Base-by-base conservation (phyloP, 2,329 filamentous ascomycete species). In the Fusarium staphyleae region DNA sequence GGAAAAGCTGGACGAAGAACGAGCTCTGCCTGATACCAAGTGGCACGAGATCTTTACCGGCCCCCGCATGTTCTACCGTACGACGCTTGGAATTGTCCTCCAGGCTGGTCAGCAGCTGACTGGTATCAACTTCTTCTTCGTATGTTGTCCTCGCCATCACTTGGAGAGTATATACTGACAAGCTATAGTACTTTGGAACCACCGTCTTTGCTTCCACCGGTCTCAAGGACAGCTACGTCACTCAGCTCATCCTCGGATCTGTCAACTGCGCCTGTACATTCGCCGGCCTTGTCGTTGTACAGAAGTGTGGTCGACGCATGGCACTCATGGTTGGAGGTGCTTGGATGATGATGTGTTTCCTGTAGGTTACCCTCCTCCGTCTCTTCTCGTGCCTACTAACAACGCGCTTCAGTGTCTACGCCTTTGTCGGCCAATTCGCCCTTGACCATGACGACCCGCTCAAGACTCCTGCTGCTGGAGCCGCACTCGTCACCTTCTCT, bases 251-350 rank as follows among this genome's bases (percentile, higher is more conserved):
- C 54, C 79, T 89, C 15, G 81, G 81, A 9, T 84, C 80, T 1
- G 87, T 90, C 65, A 90, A 90, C 64, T 85, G 88, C 3, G 78
- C 77, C 45, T 86, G 82, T 66, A 90, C 88, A 2, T 82, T 90
- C 55, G 80, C 75, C 30, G 87, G 86, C 41, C 76, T 90, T 28
- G 88, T 82, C 60, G 75, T 90, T 19, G 82, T 89, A 11, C 84
- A 88, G 68, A 81, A 84, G 48, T 83, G 83, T 36, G 87, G 87
- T 37, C 83, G 87, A 26, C 81, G 87, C 24, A 81, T 80, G 46
- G 82, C 83, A 2, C 76, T 90, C 3, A 87, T 89, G 60, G 69
- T 76, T 2, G 87, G 87, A 28, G 86, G 83, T 1, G 74, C 82
- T 3, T 87, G 85, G 81, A 83, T 83, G 78, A 80, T 78, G 72